Base-by-base conservation (phyloP, 306 rosid species). In the Vigna nakashimae region DNA sequence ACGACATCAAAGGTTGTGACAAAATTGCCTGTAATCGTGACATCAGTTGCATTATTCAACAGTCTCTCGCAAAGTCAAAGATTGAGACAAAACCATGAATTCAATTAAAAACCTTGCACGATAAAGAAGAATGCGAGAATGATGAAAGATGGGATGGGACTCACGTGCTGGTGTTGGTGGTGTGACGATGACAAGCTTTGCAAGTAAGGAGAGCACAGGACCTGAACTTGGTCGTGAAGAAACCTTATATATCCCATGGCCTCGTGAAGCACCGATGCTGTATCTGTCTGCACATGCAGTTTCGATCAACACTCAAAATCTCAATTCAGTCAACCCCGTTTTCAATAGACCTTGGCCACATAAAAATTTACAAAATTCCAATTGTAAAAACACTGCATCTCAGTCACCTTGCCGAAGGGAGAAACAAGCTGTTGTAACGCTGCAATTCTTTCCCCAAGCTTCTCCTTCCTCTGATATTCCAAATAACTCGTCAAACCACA, bases 181-280 rank as follows among this genome's bases (percentile, higher is more conserved):
- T 42, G 30, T 3, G 78, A 24, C 2, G 86, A 77, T 51, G 89
- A 87, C 24, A 53, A 62, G 69, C 81, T 81, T 81, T 95, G 89
- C 68, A 95, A 83, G 79, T 91, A 95, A 65, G 98, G 96, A 7
- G 93, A 88, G 85, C 92, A 92, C 46, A 95, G 82, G 58, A 95
- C 95, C 68, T 92, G 96, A 87, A 92, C 91, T 84, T 95, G 98
- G 16, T 95, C 92, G 26, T 95, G 97, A 60, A 95, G 85, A 79
- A 95, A 95, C 73, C 85, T 91, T 75, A 95, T 95, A 70, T 95
- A 95, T 3, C 98, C 98, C 88, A 84, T 89, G 36, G 97, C 98
- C 83, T 95, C 98, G 53, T 92, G 96, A 49, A 95, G 97, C 75
- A 95, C 98, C 1, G 98, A 95, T 16, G 98, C 97, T 40, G 98